Percentiles rank a stretch among this genome's conserved stretches.
These are phyloP conservation scores for Saprolegnia diclina DNA, from an alignment of 352 stramenopile genomes.

Conservation along the genomic window DNA sequence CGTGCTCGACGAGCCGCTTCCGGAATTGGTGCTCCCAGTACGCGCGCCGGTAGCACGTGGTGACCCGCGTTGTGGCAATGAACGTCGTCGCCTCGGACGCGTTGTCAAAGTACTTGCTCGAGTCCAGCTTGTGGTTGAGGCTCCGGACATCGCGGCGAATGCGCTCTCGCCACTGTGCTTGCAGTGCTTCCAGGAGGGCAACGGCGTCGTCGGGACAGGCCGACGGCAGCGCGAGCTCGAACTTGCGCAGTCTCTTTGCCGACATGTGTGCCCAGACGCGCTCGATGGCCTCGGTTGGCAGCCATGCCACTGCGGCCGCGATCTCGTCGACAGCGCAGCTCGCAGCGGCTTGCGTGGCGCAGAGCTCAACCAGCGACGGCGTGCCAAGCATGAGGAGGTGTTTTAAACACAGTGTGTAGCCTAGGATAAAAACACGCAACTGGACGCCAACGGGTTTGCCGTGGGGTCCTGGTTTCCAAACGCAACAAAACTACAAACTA, in stretches of 20 bases:
- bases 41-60: not conserved
- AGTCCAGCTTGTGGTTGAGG: slow-evolving; percentile 5
- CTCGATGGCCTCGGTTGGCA: not conserved
- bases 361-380: not conserved
- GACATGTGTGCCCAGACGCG: slow-evolving; percentile 16
- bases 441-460: no score
- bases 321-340: slow-evolving; percentile 15
- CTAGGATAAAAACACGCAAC: no score
- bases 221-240: slow-evolving; percentile 1
- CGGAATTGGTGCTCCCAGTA: slow-evolving; percentile 26
- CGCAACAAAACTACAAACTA: no score
- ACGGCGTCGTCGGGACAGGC: not conserved
- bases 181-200: slow-evolving; percentile 1
- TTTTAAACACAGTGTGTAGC: no score
- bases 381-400: no score
- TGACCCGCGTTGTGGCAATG: not conserved
- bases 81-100: slow-evolving; percentile 5
- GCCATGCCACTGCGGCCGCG: not conserved
- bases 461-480: no score
- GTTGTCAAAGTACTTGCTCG: not conserved
- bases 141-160: not conserved
- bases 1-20: not conserved
- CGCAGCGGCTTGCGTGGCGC: not conserved
- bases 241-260: not conserved
- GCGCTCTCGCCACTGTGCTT: slow-evolving; percentile 11